These are phyloP conservation scores for Cymbopogon flexuosus DNA, from an alignment of 202 grass and related monocot species.

Conservation along the genomic window DNA sequence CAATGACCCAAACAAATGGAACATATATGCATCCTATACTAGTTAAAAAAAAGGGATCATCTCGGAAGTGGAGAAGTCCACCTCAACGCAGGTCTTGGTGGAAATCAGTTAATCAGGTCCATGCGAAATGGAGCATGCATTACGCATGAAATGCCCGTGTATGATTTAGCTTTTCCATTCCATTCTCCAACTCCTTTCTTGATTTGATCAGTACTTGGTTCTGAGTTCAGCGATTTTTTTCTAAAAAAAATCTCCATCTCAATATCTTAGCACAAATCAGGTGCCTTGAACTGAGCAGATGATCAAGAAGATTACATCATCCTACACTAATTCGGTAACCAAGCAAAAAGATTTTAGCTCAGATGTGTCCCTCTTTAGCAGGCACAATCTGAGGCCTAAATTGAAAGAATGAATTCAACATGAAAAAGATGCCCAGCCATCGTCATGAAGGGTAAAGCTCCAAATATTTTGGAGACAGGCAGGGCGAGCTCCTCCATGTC, in stretches of 20 bases:
- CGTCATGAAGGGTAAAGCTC: conserved; percentile 60
- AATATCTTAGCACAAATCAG: conserved; percentile 3
- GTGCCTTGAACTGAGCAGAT: background rate
- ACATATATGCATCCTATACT: background rate
- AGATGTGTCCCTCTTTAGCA: background rate
- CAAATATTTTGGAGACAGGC: conserved; percentile 58
- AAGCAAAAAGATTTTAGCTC: background rate
- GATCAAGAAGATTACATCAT: background rate
- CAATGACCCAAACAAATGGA: background rate
- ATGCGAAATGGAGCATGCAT: background rate
- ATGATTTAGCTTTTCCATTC: background rate
- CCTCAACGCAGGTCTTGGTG: background rate
- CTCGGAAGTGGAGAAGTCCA: background rate
- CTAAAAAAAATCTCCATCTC: background rate
- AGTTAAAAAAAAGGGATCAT: background rate
- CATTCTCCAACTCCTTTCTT: background rate
- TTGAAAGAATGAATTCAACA: conserved; percentile 42
- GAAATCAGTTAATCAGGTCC: background rate
- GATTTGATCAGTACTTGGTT: background rate
- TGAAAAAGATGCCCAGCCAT: background rate
- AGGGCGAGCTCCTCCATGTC: conserved; percentile 64
- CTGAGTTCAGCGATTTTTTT: background rate
- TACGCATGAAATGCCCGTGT: background rate
- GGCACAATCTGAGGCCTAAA: conserved; percentile 27
- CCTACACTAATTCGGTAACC: conserved; percentile 21